Base-by-base conservation (phyloP, 495 filamentous ascomycete species). In the Lasiosphaeris hirsuta region DNA sequence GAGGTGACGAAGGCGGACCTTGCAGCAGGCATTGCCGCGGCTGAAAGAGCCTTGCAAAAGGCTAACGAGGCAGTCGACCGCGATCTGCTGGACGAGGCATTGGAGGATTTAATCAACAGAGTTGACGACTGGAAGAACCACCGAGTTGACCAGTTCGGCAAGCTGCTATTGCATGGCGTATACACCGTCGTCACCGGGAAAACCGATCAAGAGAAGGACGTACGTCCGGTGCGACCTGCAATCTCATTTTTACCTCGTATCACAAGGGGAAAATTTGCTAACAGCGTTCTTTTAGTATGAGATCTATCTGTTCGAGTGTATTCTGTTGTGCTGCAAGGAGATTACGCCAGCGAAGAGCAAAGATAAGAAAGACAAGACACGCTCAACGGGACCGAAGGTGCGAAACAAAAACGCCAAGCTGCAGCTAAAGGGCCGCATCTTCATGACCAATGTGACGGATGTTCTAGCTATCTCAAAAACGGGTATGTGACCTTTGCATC, bases 361-460 rank as follows among this genome's bases (percentile, higher is more conserved):
- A 69, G 81, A 88, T 11, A 55, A 55, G 45, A 81, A 85, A 54
- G 83, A 86, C 69, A 85, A 82, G 60, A 75, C 75, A 11, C 70
- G 68, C 54, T 68, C 74, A n/a, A 65, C 66, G 1, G 62, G 52
- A 2, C 66, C 70, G 8, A 93, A 88, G 66, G 81, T 84, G 50
- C 89, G 89, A 65, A 80, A 79, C 60, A 81, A 86, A 73, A 92
- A 88, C 63, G 82, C 86, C 36, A 92, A 89, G 68, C 77, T 98
- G 47, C 92, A 96, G 68, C 80, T 98, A 35, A 98, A 97, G 74
- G 94, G 94, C 19, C 84, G 94, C 17, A 98, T 98, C 64, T 97
- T 97, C 73, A 97, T 98, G 93, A 92, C 93, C 54, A 98, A 98
- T 67, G 93, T 98, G 43, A 98, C 94, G 7, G 92, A 97, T 65